Evolutionary conservation across 768 basidiomycete genomes (phyloP).

Genomic region (Lactarius akahatsu): DNA sequence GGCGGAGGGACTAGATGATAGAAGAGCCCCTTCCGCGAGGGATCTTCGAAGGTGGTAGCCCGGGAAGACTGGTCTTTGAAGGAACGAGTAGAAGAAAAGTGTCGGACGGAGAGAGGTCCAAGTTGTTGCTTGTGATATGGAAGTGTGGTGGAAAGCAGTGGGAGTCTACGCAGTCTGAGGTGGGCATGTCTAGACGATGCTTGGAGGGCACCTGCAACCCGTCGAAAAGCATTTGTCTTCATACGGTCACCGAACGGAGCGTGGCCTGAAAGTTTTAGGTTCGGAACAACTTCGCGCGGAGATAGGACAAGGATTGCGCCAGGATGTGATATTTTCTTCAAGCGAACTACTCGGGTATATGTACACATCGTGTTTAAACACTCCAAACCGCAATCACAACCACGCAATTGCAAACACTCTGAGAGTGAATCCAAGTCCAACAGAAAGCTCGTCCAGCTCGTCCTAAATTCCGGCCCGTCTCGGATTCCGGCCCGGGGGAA

Average conservation of each 20-base stretch:
- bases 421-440: too few species aligned
- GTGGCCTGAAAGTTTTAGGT: too few species aligned
- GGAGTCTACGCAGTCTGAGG: not conserved
- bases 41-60: slow-evolving; percentile 25
- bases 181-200: slow-evolving; percentile 1
- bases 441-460: too few species aligned
- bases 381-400: too few species aligned
- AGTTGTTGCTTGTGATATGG: not conserved
- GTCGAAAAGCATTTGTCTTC: slow-evolving; percentile 6
- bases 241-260: not conserved
- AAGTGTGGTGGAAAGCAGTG: not conserved
- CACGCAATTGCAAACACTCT: too few species aligned
- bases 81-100: slow-evolving; percentile 7
- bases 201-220: slow-evolving; percentile 19
- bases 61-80: not conserved
- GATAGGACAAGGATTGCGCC: too few species aligned
- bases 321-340: too few species aligned
- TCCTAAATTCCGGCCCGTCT: too few species aligned
- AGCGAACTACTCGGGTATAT: too few species aligned
- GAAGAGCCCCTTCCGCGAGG: slow-evolving; percentile 23
- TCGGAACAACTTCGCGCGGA: too few species aligned
- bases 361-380: too few species aligned
- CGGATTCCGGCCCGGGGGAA: too few species aligned
- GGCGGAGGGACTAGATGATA: slow-evolving; percentile 28
- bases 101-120: not conserved